A percentile compares a stretch with the other conserved stretches of the same genome.
These are phyloP conservation scores for Phylloporus sp. DNA, from an alignment of 768 basidiomycete species.

Conservation along the genomic window DNA sequence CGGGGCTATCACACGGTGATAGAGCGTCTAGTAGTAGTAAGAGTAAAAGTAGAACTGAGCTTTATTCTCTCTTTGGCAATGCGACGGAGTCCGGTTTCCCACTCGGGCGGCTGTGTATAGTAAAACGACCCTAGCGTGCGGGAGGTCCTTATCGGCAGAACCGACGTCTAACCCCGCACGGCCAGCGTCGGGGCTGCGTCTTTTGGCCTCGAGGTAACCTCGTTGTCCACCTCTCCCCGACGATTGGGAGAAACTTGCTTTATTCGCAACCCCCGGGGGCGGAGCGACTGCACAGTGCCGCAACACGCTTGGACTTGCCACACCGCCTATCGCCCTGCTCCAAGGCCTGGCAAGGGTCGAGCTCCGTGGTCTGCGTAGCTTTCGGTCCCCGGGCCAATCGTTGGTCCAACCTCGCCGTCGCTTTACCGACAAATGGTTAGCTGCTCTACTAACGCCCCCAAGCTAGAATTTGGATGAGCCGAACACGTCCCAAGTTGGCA, in stretches of 20 bases:
- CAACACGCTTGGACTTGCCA: slow-evolving; percentile 8
- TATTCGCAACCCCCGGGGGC: slow-evolving; percentile 1
- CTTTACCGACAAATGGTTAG: not conserved
- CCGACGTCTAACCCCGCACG: slow-evolving; percentile 5
- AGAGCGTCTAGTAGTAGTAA: slow-evolving; percentile 29
- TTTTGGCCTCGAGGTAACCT: slow-evolving; percentile 23
- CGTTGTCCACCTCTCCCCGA: slow-evolving; percentile 16
- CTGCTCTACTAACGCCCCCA: not conserved
- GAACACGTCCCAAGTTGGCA: not conserved
- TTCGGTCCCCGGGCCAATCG: not conserved
- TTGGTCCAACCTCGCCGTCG: not conserved
- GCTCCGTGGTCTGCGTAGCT: not conserved
- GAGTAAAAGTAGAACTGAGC: slow-evolving; percentile 20
- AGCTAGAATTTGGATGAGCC: not conserved
- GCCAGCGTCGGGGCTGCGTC: slow-evolving; percentile 7
- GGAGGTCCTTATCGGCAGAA: too few species aligned
- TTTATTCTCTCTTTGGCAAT: slow-evolving; percentile 36
- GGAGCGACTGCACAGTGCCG: not conserved
- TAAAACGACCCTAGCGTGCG: too few species aligned
- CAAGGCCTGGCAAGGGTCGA: not conserved
- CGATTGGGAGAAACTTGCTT: slow-evolving; percentile 13
- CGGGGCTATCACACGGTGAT: slow-evolving; percentile 28
- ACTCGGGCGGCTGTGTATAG: too few species aligned
- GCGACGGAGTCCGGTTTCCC: slow-evolving; percentile 32
- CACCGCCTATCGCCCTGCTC: not conserved